phyloP scores from a whole-genome alignment of 345 rosid genomes.

The Brassica carinata region DNA sequence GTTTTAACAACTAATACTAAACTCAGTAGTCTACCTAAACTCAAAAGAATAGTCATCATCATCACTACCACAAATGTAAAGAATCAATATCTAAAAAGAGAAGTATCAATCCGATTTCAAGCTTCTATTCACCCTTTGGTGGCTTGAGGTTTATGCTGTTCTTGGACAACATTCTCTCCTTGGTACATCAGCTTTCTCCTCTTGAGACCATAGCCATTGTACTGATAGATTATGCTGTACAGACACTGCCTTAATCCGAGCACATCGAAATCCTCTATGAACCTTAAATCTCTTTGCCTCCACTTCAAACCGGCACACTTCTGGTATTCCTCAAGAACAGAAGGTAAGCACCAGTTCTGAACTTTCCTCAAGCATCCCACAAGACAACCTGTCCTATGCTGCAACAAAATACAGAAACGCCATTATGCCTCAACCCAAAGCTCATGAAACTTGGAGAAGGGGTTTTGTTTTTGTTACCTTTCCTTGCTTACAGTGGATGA shows the following conservation, averaged over 20 bases:
- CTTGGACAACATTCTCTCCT: constrained; percentile 54
- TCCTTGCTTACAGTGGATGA: constrained; percentile 90
- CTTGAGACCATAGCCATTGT: constrained; percentile 69
- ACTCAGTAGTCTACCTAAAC: neutral
- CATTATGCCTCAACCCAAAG: neutral
- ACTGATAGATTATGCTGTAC: constrained; percentile 67
- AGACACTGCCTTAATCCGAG: constrained; percentile 57
- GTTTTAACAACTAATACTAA: neutral
- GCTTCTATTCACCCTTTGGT: constrained; percentile 37
- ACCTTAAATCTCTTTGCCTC: constrained; percentile 55
- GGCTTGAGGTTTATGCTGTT: constrained; percentile 50
- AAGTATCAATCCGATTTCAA: neutral
- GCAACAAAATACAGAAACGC: constrained; percentile 36
- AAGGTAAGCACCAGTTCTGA: constrained; percentile 76
- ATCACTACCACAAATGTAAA: neutral
- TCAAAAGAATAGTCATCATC: constrained; percentile 21
- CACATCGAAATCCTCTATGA: constrained; percentile 62
- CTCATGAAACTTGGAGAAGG: neutral
- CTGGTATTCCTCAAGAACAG: constrained; percentile 72
- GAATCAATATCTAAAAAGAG: neutral
- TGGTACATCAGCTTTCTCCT: constrained; percentile 63
- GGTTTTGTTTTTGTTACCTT: constrained; percentile 49
- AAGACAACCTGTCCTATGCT: constrained; percentile 89
- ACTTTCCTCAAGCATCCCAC: constrained; percentile 87
- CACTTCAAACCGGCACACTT: constrained; percentile 66